Evolutionary conservation across 179 eudicot genomes (phyloP).

Genomic region (Camellia oleifera): DNA sequence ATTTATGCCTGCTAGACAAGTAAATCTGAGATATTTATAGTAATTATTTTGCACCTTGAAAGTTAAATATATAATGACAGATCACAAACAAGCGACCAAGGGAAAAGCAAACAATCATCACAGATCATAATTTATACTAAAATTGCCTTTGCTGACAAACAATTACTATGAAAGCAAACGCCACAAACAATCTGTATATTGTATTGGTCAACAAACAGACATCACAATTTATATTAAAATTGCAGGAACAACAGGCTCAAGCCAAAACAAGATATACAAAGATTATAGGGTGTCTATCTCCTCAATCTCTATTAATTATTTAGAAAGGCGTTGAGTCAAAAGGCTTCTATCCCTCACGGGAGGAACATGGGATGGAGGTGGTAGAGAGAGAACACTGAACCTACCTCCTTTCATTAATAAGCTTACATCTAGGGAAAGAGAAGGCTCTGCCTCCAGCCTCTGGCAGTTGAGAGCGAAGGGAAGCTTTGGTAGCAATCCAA

Average conservation of each 20-base stretch:
- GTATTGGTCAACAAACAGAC: not conserved
- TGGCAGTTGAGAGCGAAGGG: no score
- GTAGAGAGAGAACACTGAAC: no score
- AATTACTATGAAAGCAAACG: no score
- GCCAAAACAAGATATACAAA: no score
- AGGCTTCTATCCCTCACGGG: not conserved
- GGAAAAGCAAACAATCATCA: conserved; percentile 2
- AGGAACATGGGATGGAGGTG: not conserved
- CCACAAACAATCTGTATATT: not conserved
- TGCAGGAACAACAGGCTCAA: not conserved
- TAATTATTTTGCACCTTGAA: not conserved
- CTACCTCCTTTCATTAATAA: no score
- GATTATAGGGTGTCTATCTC: no score
- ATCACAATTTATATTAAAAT: not conserved
- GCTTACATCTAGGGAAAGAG: no score
- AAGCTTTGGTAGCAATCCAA: no score
- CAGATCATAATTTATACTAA: not conserved
- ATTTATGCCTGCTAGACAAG: not conserved
- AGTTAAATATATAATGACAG: conserved; percentile 2
- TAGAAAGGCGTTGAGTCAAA: no score
- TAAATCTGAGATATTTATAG: not conserved
- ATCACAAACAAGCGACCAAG: not conserved
- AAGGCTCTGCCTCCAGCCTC: no score
- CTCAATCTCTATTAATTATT: no score
- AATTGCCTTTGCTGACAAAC: not conserved